Percentiles rank a stretch among this genome's conserved stretches.
These are phyloP conservation scores for Backusella macrospora DNA, from an alignment of 192 early-diverging fungal species.

Conservation along the genomic window DNA sequence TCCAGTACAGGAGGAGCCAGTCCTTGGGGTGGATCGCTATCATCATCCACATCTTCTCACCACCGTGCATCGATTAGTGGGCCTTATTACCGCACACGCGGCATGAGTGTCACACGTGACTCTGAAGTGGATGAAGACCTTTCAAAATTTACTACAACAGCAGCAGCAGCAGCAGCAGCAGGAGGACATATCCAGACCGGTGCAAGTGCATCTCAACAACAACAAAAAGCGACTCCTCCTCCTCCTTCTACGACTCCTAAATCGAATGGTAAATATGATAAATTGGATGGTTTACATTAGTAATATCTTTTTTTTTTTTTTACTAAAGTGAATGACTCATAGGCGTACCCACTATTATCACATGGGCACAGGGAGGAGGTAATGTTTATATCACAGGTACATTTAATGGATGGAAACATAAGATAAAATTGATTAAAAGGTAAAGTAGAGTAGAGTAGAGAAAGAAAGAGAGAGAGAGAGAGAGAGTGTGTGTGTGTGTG, in stretches of 20 bases:
- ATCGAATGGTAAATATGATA: neutral
- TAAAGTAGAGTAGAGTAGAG: constrained; percentile 11
- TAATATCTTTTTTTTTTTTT: neutral
- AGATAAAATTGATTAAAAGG: constrained; percentile 77
- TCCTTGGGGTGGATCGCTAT: constrained; percentile 27
- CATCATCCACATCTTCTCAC: constrained; percentile 29
- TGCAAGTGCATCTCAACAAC: neutral
- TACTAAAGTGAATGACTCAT: neutral
- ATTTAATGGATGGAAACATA: constrained; percentile 97
- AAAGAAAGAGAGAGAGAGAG: neutral
- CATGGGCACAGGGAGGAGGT: constrained; percentile 82
- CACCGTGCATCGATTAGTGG: constrained; percentile 39
- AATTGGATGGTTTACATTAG: neutral
- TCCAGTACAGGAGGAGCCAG: constrained; percentile 32
- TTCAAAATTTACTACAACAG: neutral
- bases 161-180: neutral
- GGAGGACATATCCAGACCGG: neutral
- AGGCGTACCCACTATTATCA: constrained; percentile 86
- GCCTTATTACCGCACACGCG: constrained; percentile 40
- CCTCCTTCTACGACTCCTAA: neutral
- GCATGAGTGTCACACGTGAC: constrained; percentile 35
- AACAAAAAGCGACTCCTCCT: neutral
- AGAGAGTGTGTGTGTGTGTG: neutral
- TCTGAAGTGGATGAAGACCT: constrained; percentile 30
- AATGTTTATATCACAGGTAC: constrained; percentile 93